Percentiles rank a stretch among this genome's conserved stretches.
These are phyloP conservation scores for Neurospora sp. DNA, from an alignment of 495 filamentous ascomycete species.

Conservation along the genomic window DNA sequence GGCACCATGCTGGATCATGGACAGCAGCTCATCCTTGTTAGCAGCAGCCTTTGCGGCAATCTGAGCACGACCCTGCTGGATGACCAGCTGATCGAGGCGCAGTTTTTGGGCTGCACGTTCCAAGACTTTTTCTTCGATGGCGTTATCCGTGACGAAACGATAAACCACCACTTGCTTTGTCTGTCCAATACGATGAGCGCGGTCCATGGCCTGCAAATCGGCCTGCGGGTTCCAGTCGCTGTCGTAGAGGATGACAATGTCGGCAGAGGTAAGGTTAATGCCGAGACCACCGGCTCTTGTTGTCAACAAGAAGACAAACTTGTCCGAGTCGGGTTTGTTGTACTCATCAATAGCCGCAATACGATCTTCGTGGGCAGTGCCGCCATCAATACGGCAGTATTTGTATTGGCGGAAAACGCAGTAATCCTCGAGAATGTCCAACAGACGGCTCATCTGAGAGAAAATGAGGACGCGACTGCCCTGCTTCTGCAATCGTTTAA, in stretches of 20 bases:
- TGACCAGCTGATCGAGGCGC: constrained; percentile 96
- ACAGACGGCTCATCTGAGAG: constrained; percentile 95
- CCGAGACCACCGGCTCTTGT: constrained; percentile 95
- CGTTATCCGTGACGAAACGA: constrained; percentile 93
- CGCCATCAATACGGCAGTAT: constrained; percentile 96
- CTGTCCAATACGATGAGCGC: constrained; percentile 95
- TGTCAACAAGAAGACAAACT: constrained; percentile 96
- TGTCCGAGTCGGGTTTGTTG: constrained; percentile 89
- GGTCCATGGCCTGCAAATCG: constrained; percentile 97
- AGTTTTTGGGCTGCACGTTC: constrained; percentile 97
- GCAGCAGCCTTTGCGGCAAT: constrained; percentile 75
- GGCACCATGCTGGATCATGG: constrained; percentile 99
- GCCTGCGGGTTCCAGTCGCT: constrained; percentile 99
- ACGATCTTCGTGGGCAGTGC: constrained; percentile 94
- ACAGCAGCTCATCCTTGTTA: constrained; percentile 90
- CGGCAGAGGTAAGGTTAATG: constrained; percentile 92
- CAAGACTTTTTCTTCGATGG: constrained; percentile 96
- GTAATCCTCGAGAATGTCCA: constrained; percentile 98
- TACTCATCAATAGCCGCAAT: constrained; percentile 98
- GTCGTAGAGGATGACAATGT: constrained; percentile 97
- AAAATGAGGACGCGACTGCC: constrained; percentile 95
- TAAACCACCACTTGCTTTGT: constrained; percentile 97
- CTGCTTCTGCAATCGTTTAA: constrained; percentile 70
- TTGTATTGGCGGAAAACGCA: constrained; percentile 89
- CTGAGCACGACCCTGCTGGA: constrained; percentile 95